A percentile compares a stretch with the other conserved stretches of the same genome.
phyloP scores from a whole-genome alignment of 306 rosid species.

The Trifolium subterraneum region DNA sequence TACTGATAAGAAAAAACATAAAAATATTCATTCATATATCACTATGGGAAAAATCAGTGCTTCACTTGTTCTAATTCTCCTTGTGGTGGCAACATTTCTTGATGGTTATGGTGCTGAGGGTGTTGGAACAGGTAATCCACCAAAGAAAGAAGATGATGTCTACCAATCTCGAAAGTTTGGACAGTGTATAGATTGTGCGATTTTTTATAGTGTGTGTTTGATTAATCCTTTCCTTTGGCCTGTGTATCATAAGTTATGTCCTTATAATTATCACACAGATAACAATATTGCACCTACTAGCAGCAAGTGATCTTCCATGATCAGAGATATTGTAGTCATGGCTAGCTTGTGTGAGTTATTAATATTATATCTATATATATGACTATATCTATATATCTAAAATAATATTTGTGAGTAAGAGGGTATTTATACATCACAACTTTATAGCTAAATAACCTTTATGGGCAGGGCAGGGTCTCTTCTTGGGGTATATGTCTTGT shows the following conservation, averaged over 20 bases:
- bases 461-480: background rate
- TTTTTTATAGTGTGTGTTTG: background rate
- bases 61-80: background rate
- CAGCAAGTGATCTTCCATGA: background rate
- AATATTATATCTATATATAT: background rate
- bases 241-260: background rate
- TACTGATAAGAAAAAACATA: background rate
- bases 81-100: background rate
- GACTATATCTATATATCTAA: background rate
- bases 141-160: background rate
- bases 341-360: background rate
- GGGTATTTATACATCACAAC: background rate
- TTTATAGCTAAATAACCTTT: background rate
- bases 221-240: background rate
- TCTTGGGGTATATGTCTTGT: background rate
- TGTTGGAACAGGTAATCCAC: background rate
- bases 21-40: background rate
- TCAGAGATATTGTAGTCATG: background rate
- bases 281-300: too few species aligned
- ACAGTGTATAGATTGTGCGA: background rate
- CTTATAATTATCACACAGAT: background rate
- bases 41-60: background rate
- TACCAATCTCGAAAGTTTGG: background rate
- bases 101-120: background rate
- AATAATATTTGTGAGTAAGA: background rate